phyloP scores from a whole-genome alignment of 1,139 yeast genomes.

The Debaryomycetaceae sp. region DNA sequence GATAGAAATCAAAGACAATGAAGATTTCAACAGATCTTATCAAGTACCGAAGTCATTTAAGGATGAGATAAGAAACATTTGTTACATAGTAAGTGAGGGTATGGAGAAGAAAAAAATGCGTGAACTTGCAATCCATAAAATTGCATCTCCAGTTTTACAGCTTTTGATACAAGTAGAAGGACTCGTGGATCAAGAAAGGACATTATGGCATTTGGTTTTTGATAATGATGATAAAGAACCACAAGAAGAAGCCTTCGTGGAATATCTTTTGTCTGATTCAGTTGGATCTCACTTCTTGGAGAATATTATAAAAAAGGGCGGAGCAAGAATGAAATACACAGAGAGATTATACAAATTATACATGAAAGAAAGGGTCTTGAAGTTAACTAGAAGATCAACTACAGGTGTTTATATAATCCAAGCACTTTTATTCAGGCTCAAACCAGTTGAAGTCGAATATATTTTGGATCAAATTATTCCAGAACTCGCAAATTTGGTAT shows the following conservation, averaged over 20 bases:
- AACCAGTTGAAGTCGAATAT: constrained; percentile 54
- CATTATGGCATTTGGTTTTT: constrained; percentile 60
- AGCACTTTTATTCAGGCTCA: constrained; percentile 58
- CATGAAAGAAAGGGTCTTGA: constrained; percentile 70
- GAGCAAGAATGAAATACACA: constrained; percentile 64
- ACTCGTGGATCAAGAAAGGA: constrained; percentile 64
- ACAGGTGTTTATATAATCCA: constrained; percentile 85
- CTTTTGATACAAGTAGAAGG: constrained; percentile 81
- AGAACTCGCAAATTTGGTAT: constrained; percentile 56
- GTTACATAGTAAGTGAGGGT: constrained; percentile 34
- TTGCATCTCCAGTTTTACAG: constrained; percentile 88
- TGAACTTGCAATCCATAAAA: constrained; percentile 70
- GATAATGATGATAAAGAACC: constrained; percentile 49
- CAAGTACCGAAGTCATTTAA: constrained; percentile 75
- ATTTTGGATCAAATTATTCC: constrained; percentile 73
- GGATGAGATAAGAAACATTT: constrained; percentile 48
- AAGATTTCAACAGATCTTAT: constrained; percentile 61
- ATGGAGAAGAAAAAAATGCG: constrained; percentile 53
- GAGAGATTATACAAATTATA: constrained; percentile 68
- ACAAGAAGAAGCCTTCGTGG: constrained; percentile 78
- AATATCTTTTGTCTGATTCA: constrained; percentile 77
- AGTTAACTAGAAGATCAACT: constrained; percentile 72
- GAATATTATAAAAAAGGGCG: constrained; percentile 56
- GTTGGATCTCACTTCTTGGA: constrained; percentile 92
- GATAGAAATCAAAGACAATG: constrained; percentile 81